Evolutionary conservation across 2,329 filamentous ascomycete species (phyloP), one percentile per base, ranked within the genome.

Genomic region (Stromatinia cepivora): DNA sequence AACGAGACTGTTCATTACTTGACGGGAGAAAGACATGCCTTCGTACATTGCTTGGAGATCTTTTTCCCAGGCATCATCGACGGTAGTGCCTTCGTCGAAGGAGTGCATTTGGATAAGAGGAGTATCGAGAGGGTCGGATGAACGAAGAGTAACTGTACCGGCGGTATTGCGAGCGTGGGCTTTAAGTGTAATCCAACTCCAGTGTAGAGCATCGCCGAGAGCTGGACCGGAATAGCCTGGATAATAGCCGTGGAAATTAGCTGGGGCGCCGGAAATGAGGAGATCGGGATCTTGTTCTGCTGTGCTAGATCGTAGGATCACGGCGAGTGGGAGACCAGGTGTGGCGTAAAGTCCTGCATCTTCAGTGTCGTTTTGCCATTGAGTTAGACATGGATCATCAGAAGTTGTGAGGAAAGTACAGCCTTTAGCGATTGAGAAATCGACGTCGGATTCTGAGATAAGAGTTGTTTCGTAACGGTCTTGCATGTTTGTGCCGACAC

Each of bases 91-190:
- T 22, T 48, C 52, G 25, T 69, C 79, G 79, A 86, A 89, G 78
- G 84, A 89, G 77, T 87, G 85, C 80, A 88, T 90, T 62, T 81
- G 80, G 73, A 92, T 90, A 4, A 84, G 77, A 0, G 90, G 90
- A 6, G 83, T 80, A 69, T 91, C 89, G 1, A 86, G 84, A 0
- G 90, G 89, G 75, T 92, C 85, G 0, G 84, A 79, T 0, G 86
- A 88, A 25, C 81, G 81, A 11, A 93, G 84, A 5, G 78, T 84
- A 5, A 93, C 89, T 1, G 83, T 84, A 10, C 90, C 90, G 5
- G 83, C 84, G 0, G 75, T 80, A 70, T 91, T 90, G 67, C 86
- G 84, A 0, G 88, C 83, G 74, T 90, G 87, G 0, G 86, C 84
- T 78, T 90, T 89, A 1, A 72, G 28, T n/a, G 67, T 66, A 50